Base-by-base conservation (phyloP, 2,329 filamentous ascomycete species). In the Annulohypoxylon truncatum region DNA sequence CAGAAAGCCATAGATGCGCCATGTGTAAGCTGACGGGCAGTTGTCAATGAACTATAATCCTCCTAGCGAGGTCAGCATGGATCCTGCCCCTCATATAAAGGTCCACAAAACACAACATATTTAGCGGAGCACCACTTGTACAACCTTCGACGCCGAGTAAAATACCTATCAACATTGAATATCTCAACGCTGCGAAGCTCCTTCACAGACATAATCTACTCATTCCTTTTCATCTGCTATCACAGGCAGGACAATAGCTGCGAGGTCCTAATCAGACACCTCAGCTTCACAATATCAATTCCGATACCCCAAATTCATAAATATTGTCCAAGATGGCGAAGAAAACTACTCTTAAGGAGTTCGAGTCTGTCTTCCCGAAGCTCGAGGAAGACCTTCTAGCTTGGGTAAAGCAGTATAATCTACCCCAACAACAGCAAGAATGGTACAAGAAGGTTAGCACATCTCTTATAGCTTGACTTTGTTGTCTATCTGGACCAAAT, bases 301-400 rank as follows among this genome's bases (percentile, higher is more conserved):
- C 22, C 29, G 13, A 13, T 22, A 31, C 35, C n/a, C 8, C 28
- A 28, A 50, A 52, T 26, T 31, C 24, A 48, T 12, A 26, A 15
- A 35, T 50, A 18, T 48, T 4, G n/a, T n/a, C 67, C 71, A 82
- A 75, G 55, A 89, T 89, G 86, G 85, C 87, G 42, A 82, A 96
- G 84, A 89, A 89, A 72, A 91, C 91, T 53, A 94, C 90, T 51
- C 89, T 94, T 64, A 85, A 91, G 76, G 90, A 97, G 76, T 99
- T 99, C 79, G 94, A 98, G 86, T 84, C 89, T 47, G 87, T 97
- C 78, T 98, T 94, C 83, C 93, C 93, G 60, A 90, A 90, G 80
- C 88, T 99, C 71, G 89, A 94, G 76, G 87, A 92, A 78, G 93
- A 94, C 76, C 84, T 99, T 62, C 85, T 94, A 72, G 89, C 89